phyloP scores from a whole-genome alignment of 2,329 filamentous ascomycete species.

The Botryotinia convoluta region DNA sequence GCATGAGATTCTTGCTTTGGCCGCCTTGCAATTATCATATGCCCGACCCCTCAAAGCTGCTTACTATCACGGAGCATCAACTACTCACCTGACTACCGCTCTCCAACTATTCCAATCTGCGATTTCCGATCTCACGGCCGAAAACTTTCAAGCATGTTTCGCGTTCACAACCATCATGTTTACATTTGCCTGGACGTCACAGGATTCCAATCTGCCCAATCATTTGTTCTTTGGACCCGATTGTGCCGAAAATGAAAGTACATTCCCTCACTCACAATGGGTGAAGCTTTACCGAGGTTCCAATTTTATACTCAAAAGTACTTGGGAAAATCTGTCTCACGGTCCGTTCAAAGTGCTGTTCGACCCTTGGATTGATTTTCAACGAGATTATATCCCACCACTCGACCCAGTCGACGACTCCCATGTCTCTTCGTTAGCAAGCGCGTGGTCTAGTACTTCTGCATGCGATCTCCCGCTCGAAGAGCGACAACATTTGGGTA shows the following conservation, averaged over 20 bases:
- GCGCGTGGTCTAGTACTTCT: slow-evolving; percentile 23
- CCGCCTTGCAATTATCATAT: slow-evolving; percentile 41
- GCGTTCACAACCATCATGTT: slow-evolving; percentile 38
- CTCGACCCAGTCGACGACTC: slow-evolving; percentile 25
- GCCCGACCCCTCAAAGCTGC: slow-evolving; percentile 27
- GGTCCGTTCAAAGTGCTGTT: slow-evolving; percentile 33
- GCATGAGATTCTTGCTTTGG: slow-evolving; percentile 40
- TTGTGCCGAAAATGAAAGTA: slow-evolving; percentile 23
- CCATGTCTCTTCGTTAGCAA: slow-evolving; percentile 25
- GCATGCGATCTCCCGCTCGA: not conserved
- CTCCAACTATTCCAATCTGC: slow-evolving; percentile 38
- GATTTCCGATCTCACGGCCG: slow-evolving; percentile 46
- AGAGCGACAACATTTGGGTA: slow-evolving; percentile 22
- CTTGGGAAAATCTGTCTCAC: slow-evolving; percentile 27
- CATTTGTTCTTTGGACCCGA: slow-evolving; percentile 39
- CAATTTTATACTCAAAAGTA: slow-evolving; percentile 27
- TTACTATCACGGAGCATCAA: slow-evolving; percentile 36
- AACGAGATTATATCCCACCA: slow-evolving; percentile 22
- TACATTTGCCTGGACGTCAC: slow-evolving; percentile 38
- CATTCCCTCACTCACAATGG: slow-evolving; percentile 35
- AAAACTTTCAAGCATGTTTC: slow-evolving; percentile 38
- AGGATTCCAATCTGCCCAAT: slow-evolving; percentile 30
- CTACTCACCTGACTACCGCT: slow-evolving; percentile 36
- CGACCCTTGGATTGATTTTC: slow-evolving; percentile 27
- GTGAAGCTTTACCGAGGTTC: slow-evolving; percentile 38